These are phyloP conservation scores for Lasiosphaeria hispida DNA, from an alignment of 495 filamentous ascomycete genomes.

Conservation along the genomic window DNA sequence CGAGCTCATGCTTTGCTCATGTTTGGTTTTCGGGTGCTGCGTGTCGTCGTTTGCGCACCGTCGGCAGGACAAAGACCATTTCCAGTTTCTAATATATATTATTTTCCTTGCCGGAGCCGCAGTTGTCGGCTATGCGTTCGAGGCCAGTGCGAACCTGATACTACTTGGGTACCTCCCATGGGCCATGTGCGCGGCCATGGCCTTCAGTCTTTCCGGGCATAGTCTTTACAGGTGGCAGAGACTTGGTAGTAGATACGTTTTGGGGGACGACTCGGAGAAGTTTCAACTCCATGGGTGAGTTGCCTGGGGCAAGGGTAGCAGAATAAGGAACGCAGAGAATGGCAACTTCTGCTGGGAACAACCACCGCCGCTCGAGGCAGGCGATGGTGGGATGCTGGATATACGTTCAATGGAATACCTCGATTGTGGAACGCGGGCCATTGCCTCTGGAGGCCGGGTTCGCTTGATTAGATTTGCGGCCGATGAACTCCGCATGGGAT, in stretches of 20 bases:
- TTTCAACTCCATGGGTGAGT: slow-evolving; percentile 11
- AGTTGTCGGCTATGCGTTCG: slow-evolving; percentile 30
- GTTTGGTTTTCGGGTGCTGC: slow-evolving; percentile 44
- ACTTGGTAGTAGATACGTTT: neutral
- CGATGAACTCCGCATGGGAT: no score
- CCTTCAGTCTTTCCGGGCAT: slow-evolving; percentile 31
- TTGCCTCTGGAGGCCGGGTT: no score
- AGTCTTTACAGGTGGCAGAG: slow-evolving; percentile 14
- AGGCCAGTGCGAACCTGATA: slow-evolving; percentile 37
- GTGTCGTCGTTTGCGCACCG: slow-evolving; percentile 46
- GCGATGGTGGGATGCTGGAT: no score
- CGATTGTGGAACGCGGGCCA: no score
- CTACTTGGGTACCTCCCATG: slow-evolving; percentile 44
- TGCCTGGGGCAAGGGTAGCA: neutral
- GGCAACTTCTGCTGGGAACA: no score
- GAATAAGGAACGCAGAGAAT: no score
- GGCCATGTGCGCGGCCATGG: slow-evolving; percentile 43
- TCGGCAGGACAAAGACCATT: slow-evolving; percentile 38
- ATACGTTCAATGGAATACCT: no score
- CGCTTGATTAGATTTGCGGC: no score
- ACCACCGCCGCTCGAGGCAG: no score
- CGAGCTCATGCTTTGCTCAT: slow-evolving; percentile 42
- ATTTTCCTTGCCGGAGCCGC: slow-evolving; percentile 31
- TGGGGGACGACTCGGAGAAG: slow-evolving; percentile 19
- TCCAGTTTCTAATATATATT: slow-evolving; percentile 39